Conservation (phyloP, 257 asterid species). For the Scutellaria galericulata region DNA sequence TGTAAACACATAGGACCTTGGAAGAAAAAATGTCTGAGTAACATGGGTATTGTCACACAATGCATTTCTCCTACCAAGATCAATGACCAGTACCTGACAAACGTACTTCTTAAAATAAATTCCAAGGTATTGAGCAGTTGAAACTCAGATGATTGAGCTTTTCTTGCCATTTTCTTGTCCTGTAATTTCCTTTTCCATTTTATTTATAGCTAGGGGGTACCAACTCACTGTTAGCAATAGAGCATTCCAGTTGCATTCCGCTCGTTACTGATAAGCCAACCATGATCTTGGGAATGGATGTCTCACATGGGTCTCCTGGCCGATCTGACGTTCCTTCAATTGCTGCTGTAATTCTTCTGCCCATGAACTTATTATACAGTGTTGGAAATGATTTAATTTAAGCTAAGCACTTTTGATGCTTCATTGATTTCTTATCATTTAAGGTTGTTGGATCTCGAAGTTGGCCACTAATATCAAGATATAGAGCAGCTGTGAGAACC, state of each 20-base stretch:
- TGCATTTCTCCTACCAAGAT: slow-evolving; percentile 80
- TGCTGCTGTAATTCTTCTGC: slow-evolving; percentile 75
- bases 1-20: slow-evolving; percentile 75
- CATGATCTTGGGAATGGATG: slow-evolving; percentile 93
- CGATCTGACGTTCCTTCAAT: slow-evolving; percentile 85
- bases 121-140: slow-evolving; percentile 62
- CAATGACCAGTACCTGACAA: slow-evolving; percentile 77
- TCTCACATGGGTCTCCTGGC: slow-evolving; percentile 92
- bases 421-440: slow-evolving; percentile 27
- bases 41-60: slow-evolving; percentile 77
- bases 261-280: slow-evolving; percentile 75
- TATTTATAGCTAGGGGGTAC: slow-evolving; percentile 81
- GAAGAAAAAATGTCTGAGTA: slow-evolving; percentile 81
- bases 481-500: slow-evolving; percentile 89
- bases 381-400: slow-evolving; percentile 22
- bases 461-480: slow-evolving; percentile 93
- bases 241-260: slow-evolving; percentile 59
- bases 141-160: slow-evolving; percentile 19
- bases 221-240: slow-evolving; percentile 82
- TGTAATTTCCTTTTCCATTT: slow-evolving; percentile 20
- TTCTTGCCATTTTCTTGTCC: slow-evolving; percentile 25
- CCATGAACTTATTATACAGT: slow-evolving; percentile 24
- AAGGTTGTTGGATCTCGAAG: slow-evolving; percentile 93
- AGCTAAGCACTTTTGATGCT: slow-evolving; percentile 29
- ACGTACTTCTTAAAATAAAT: slow-evolving; percentile 91